phyloP scores from a whole-genome alignment of 768 basidiomycete species.

The Rhodocollybia butyracea region DNA sequence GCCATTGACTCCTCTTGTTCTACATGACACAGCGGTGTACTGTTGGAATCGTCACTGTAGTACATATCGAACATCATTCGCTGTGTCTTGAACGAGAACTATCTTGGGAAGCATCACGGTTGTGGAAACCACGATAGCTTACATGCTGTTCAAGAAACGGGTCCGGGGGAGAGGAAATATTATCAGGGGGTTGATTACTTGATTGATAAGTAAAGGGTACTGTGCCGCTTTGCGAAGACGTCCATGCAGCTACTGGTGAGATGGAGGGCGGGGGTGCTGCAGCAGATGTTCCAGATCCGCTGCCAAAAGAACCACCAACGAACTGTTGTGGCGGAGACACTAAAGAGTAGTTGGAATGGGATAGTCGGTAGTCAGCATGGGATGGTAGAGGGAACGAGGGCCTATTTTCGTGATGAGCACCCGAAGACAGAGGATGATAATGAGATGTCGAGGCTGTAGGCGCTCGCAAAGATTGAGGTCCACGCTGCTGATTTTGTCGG shows the following conservation, averaged over 20 bases:
- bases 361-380: no score
- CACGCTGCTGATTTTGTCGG: not conserved
- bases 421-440: not conserved
- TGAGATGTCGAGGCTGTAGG: constrained; percentile 1
- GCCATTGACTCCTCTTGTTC: not conserved
- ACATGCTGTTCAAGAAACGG: not conserved
- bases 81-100: not conserved
- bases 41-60: not conserved
- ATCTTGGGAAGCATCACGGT: not conserved
- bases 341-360: no score
- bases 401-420: not conserved
- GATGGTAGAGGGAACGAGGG: not conserved
- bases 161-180: not conserved
- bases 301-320: no score
- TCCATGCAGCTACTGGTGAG: not conserved
- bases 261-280: no score
- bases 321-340: no score
- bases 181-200: not conserved
- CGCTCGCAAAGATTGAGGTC: not conserved
- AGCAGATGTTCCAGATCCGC: no score
- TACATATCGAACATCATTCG: not conserved
- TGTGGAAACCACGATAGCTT: not conserved
- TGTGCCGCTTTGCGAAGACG: not conserved
- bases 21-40: not conserved
- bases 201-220: not conserved